phyloP scores from a whole-genome alignment of 2,329 filamentous ascomycete genomes.

The Fusarium odoratissimum region DNA sequence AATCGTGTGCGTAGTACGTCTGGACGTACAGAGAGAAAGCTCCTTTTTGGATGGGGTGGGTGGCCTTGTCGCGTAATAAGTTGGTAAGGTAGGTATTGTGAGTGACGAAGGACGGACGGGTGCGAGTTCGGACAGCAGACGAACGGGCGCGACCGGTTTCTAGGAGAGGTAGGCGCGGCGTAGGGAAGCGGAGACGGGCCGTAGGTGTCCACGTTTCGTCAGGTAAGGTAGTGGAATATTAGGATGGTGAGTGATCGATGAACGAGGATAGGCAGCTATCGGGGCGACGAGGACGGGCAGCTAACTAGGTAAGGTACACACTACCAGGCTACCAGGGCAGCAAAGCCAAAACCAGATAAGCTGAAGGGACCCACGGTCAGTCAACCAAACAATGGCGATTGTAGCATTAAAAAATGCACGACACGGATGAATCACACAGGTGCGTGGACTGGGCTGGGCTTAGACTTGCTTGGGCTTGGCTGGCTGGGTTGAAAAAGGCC shows the following conservation, averaged over 20 bases:
- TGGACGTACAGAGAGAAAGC: conserved; percentile 40
- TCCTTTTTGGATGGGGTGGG: conserved; percentile 41
- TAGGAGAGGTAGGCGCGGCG: conserved; percentile 38
- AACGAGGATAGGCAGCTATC: conserved; percentile 39
- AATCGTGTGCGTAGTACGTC: conserved; percentile 35
- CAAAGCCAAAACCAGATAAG: conserved; percentile 42
- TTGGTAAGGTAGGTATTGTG: conserved; percentile 27
- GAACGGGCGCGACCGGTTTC: conserved; percentile 38
- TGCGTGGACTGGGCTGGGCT: conserved; percentile 29
- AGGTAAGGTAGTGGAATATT: conserved; percentile 26
- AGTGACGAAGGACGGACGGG: conserved; percentile 43
- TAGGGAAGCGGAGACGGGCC: conserved; percentile 44
- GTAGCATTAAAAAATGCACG: conserved; percentile 47
- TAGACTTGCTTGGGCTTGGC: conserved; percentile 17
- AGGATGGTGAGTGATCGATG: conserved; percentile 22
- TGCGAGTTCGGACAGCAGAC: conserved; percentile 35
- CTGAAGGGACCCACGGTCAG: conserved; percentile 45
- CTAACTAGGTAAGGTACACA: not conserved
- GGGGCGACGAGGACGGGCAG: conserved; percentile 31
- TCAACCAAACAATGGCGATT: conserved; percentile 45
- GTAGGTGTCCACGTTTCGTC: conserved; percentile 43
- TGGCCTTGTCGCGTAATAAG: conserved; percentile 44
- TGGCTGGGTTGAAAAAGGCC: conserved; percentile 32
- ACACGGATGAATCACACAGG: conserved; percentile 40
- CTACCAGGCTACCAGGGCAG: conserved; percentile 5